Base-by-base conservation (phyloP, 495 filamentous ascomycete genomes). In the Cercophora sp. region DNA sequence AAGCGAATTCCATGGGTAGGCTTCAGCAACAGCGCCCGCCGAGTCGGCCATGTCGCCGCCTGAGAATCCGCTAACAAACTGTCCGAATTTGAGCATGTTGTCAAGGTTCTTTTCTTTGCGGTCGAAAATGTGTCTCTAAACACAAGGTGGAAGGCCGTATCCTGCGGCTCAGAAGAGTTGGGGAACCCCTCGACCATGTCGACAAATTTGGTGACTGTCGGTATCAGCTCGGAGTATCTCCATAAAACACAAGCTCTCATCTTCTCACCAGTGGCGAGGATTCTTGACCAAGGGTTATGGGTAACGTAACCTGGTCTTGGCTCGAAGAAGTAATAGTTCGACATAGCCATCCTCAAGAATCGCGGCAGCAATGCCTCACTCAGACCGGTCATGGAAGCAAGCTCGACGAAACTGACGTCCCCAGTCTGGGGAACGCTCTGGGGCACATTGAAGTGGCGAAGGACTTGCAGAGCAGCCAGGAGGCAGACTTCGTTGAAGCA, bases 151-250 rank as follows among this genome's bases (percentile, higher is more conserved):
- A 70, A 68, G 11, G 68, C 65, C 11, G 63, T 51, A 9, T 65
- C 41, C 20, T 54, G 52, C 1, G 67, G 62, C 32, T 63, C 47
- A 15, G 42, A 29, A 9, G 57, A 58, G n/a, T 62, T 36, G 31
- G 59, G 52, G 26, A 50, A 61, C 49, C 40, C 39, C 19, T 62
- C 52, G 80, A 88, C 39, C 85, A 91, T 69, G 82, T 88, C 52
- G 81, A 90, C 60, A 81, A 91, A 70, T 81, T 94, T 43, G 67
- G 87, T 55, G 84, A 94, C 67, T 84, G 92, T 15, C 87, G 86
- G 86, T 73, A 82, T 47, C 71, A 71, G 46, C 79, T 91, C 20
- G 80, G 84, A 34, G 10, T 55, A 36, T n/a, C 54, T 29, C 26
- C 48, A 55, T 49, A 54, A 51, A 4, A 62, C 41, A 23, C 47